Base-by-base conservation (phyloP, 2,329 filamentous ascomycete genomes). In the Pseudogymnoascus sp. region DNA sequence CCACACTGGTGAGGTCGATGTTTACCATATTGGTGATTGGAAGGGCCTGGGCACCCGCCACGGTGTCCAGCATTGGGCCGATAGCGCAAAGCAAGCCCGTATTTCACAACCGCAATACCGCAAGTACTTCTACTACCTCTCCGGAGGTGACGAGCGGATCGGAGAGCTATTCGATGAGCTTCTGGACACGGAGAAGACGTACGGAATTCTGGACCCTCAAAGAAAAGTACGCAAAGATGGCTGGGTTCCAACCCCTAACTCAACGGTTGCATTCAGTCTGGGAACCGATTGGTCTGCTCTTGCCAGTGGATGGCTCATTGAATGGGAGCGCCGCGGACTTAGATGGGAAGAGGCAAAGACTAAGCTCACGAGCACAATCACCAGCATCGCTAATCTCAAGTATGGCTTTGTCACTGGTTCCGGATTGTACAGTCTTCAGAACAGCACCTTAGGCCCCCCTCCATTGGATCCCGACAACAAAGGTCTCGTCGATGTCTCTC, bases 1-100 rank as follows among this genome's bases (percentile, higher is more conserved):
- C 1, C 85, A 87, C 62, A 84, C 82, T 0, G 79, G 81, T 0
- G 85, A 88, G 63, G 84, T 87, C 0, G 85, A 88, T 65, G 80
- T 83, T 0, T 87, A 88, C 67, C 85, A 88, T 66, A 69, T 82
- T 0, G 84, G 85, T 0, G 72, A 77, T 7, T 85, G 78, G 72
- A 84, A 81, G 63, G 84, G 84, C 0, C 77, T 88, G 1, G 85
- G 85, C 1, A 87, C 85, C 0, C 77, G 85, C 3, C 85, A 88
- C 64, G 84, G 84, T 1, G 81, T 88, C 0, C 83, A 86, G 70
- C 85, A 88, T 66, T 88, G 78, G 74, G 72, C 78, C 14, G 85
- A 88, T 68, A 85, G 82, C 62, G 79, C 81, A 0, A 87, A 88
- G 69, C 85, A 88, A 71, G 82, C 81, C 0, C 82, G 85, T 16